Conservation (phyloP, 2,329 filamentous ascomycete genomes). For the Rhexocercosporidium sp. region DNA sequence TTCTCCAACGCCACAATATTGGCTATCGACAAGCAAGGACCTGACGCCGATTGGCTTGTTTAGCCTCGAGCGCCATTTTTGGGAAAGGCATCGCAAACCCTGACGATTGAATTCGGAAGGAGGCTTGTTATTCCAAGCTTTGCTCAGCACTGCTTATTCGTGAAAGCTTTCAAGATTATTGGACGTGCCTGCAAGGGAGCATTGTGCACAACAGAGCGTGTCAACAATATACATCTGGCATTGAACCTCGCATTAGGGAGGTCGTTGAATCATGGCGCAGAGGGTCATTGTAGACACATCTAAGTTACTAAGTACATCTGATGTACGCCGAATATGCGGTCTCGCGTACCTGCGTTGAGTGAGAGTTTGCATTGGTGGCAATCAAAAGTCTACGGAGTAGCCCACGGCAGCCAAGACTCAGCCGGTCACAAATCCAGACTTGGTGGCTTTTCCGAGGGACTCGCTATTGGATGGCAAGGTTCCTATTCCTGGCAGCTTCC, state of each 20-base stretch:
- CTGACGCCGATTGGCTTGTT: background rate
- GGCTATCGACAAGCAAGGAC: background rate
- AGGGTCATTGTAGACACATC: background rate
- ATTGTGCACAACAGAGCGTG: background rate
- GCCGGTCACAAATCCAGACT: background rate
- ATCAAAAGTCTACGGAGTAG: background rate
- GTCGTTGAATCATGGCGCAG: background rate
- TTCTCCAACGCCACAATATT: background rate
- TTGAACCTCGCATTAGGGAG: background rate
- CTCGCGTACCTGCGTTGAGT: slow-evolving; percentile 3
- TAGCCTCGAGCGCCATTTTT: background rate
- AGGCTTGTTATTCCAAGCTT: slow-evolving; percentile 3
- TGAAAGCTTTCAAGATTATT: background rate
- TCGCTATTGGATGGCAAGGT: background rate
- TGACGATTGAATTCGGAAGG: background rate
- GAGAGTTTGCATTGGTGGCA: background rate
- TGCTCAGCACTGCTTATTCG: slow-evolving; percentile 1
- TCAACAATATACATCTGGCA: background rate
- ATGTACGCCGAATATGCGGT: background rate
- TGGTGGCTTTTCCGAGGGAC: background rate
- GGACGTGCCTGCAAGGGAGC: background rate
- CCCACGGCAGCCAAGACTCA: background rate
- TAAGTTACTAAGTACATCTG: too few relatives aligned
- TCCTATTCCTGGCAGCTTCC: too few relatives aligned
- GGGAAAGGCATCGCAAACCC: background rate